Percentiles rank a stretch among this genome's conserved stretches.
phyloP scores from a whole-genome alignment of 441 rosid genomes.

The Brassica balearica region DNA sequence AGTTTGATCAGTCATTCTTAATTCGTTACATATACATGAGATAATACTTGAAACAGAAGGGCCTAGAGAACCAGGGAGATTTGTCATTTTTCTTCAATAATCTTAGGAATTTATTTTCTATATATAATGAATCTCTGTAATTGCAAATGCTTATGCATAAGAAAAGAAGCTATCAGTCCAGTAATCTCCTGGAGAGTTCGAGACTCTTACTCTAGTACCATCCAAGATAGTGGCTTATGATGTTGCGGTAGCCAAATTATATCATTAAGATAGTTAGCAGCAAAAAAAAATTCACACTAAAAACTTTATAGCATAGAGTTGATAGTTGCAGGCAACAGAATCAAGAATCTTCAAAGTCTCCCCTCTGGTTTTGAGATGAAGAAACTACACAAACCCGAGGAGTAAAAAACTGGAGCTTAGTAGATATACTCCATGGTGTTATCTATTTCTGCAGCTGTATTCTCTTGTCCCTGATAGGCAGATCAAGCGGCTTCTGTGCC shows the following conservation, averaged over 20 bases:
- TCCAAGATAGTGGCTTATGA: background rate
- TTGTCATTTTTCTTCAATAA: background rate
- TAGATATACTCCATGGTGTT: slow-evolving; percentile 19
- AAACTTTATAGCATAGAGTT: slow-evolving; percentile 30
- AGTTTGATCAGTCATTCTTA: background rate
- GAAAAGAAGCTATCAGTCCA: background rate
- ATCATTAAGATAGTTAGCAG: slow-evolving; percentile 4
- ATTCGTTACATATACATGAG: background rate
- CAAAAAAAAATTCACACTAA: slow-evolving; percentile 5
- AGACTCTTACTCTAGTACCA: background rate
- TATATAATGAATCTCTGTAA: background rate
- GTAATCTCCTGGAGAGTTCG: background rate
- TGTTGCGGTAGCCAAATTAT: background rate
- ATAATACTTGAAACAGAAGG: too few relatives aligned
- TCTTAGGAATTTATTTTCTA: background rate
- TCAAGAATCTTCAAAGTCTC: slow-evolving; percentile 38
- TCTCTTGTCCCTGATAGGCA: slow-evolving; percentile 91
- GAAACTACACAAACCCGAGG: slow-evolving; percentile 32
- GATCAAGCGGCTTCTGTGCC: slow-evolving; percentile 85
- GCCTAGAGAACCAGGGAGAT: background rate
- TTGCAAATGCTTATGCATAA: background rate
- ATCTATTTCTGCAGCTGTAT: slow-evolving; percentile 60
- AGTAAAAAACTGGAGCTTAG: slow-evolving; percentile 26
- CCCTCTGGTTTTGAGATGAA: slow-evolving; percentile 30
- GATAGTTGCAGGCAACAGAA: slow-evolving; percentile 27